These are phyloP conservation scores for Amaranthus tricolor DNA, from an alignment of 179 eudicot genomes.

Conservation along the genomic window DNA sequence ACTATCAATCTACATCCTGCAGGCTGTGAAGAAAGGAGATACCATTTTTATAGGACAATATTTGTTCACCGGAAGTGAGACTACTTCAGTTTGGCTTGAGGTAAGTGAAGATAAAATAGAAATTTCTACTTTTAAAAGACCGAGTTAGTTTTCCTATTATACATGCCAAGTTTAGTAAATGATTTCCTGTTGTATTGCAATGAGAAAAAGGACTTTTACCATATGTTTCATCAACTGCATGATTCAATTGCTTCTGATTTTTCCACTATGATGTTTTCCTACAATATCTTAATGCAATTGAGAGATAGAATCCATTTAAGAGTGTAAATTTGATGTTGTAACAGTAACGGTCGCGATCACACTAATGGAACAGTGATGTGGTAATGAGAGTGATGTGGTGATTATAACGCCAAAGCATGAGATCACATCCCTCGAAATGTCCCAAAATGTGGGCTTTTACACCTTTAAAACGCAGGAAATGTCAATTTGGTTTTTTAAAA, in stretches of 20 bases:
- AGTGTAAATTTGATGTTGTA: not conserved
- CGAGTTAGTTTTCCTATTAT: not conserved
- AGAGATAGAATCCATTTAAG: not conserved
- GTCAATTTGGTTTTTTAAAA: no score
- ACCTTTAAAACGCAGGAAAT: no score
- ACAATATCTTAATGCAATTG: not conserved
- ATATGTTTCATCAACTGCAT: not conserved
- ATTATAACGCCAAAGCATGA: no score
- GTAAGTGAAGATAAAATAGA: conserved; percentile 32
- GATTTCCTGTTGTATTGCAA: not conserved
- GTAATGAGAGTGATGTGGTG: no score
- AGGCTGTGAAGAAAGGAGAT: conserved; percentile 90
- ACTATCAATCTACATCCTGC: conserved; percentile 22
- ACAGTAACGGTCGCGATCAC: no score
- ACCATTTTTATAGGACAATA: conserved; percentile 83
- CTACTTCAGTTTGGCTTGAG: conserved; percentile 92
- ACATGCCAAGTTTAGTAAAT: not conserved
- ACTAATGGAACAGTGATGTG: no score
- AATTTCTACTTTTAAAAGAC: not conserved
- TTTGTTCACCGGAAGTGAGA: conserved; percentile 86
- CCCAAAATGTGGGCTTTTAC: no score
- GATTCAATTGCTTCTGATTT: not conserved
- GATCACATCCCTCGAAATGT: no score
- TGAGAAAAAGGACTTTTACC: not conserved
- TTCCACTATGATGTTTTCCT: not conserved